Percentiles rank a stretch among this genome's conserved stretches.
Conservation (phyloP, 306 rosid genomes). For the Albizia julibrissin region DNA sequence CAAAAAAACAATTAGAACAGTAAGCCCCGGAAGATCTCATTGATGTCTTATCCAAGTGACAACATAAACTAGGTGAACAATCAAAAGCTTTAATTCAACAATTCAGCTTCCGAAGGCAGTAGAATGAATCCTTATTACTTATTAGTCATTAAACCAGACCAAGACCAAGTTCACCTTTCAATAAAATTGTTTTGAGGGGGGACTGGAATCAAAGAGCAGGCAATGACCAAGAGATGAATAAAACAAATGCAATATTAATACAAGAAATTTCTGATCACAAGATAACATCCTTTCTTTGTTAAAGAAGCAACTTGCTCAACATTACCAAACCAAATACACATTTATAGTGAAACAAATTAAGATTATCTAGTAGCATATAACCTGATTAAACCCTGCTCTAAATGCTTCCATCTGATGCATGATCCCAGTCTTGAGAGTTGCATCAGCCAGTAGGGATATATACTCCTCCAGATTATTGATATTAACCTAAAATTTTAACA, state of each 20-base stretch:
- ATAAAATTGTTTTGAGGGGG: neutral
- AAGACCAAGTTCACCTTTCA: neutral
- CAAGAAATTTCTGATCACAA: neutral
- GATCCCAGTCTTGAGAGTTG: conserved; percentile 89
- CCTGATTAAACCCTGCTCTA: conserved; percentile 97
- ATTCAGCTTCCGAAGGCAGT: neutral
- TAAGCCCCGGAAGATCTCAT: neutral
- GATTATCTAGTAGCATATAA: conserved; percentile 32
- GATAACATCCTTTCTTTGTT: neutral
- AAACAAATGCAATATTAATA: neutral
- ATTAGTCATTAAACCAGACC: neutral
- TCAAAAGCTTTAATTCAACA: neutral
- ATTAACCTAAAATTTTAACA: conserved; percentile 61
- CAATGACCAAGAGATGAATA: neutral
- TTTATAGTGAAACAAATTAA: neutral
- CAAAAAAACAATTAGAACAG: neutral
- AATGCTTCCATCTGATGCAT: conserved; percentile 87
- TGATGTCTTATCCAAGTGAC: neutral
- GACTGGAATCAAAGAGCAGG: neutral
- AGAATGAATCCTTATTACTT: neutral
- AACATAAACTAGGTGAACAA: conserved; percentile 1
- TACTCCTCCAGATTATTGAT: conserved; percentile 89
- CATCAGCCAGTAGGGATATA: conserved; percentile 79
- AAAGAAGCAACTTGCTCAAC: neutral
- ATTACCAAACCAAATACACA: conserved; percentile 18